These are phyloP conservation scores for Leccinum sublutescens DNA, from an alignment of 768 basidiomycete genomes.

Conservation along the genomic window DNA sequence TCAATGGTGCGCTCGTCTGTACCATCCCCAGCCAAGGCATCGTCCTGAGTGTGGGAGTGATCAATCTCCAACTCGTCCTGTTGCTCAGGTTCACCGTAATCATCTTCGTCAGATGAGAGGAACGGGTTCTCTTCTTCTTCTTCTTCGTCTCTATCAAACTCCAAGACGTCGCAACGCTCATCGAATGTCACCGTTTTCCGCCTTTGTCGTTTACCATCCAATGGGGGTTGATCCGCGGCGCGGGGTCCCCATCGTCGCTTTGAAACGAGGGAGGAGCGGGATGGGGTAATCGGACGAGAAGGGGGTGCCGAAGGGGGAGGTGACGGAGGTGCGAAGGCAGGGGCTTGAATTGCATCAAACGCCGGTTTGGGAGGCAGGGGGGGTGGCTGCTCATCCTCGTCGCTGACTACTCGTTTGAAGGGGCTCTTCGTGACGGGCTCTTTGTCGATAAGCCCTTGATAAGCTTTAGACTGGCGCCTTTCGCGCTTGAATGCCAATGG, in stretches of 20 bases:
- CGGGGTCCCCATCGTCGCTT: constrained; percentile 78
- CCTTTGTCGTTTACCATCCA: constrained; percentile 45
- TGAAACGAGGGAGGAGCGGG: constrained; percentile 67
- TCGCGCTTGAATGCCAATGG: constrained; percentile 69
- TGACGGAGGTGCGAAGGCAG: constrained; percentile 21
- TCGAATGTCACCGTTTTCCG: constrained; percentile 80
- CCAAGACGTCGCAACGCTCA: constrained; percentile 78
- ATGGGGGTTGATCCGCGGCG: constrained; percentile 39
- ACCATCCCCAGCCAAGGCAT: neutral
- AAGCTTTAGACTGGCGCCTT: constrained; percentile 71
- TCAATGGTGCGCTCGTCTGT: constrained; percentile 35
- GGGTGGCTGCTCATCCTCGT: constrained; percentile 31
- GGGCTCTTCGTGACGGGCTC: constrained; percentile 84
- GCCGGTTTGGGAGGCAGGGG: constrained; percentile 27
- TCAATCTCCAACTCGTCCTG: constrained; percentile 9
- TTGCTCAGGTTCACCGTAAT: constrained; percentile 22
- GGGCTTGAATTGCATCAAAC: neutral
- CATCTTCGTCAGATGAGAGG: constrained; percentile 38
- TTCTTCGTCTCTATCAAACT: constrained; percentile 71
- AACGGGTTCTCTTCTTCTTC: constrained; percentile 51
- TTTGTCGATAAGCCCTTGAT: constrained; percentile 69
- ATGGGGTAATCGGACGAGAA: constrained; percentile 33
- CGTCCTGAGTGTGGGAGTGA: constrained; percentile 13
- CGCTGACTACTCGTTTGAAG: constrained; percentile 45
- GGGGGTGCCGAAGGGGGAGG: constrained; percentile 44